Base-by-base conservation (phyloP, 2,329 filamentous ascomycete species). In the Talaromyces sp. region DNA sequence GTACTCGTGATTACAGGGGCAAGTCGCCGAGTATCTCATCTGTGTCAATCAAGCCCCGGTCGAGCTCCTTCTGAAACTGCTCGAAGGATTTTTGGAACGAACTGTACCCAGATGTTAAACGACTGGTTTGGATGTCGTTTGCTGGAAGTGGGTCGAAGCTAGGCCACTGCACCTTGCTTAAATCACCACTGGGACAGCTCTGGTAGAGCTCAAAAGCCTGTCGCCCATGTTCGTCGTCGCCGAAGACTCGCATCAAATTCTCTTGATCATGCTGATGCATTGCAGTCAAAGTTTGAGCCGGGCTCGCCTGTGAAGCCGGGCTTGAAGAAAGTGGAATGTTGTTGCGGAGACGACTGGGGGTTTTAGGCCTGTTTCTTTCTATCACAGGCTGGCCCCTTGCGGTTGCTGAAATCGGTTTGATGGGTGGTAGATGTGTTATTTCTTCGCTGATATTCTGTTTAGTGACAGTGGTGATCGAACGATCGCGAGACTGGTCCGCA, bases 271-370 rank as follows among this genome's bases (percentile, higher is more conserved):
- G 39, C 16, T 42, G 31, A 21, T 50, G 31, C 44, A 37, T 42
- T 31, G 23, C 37, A 42, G 35, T 21, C 21, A n/a, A 37, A 25
- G 33, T 33, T 33, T 42, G 35, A 33, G 23, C 16, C 7, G 61
- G 57, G 39, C 48, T 56, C 2, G 56, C 28, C 11, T 62, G 60
- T 11, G 60, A 61, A 5, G 42, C 14, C 11, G 61, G 61, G 14
- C 61, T 63, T 5, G 61, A 63, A 16, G 65, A 64, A 35, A 62
- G 63, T n/a, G 67, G 66, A 46, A 69, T 67, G n/a, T 73, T 66
- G 48, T 75, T 72, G 48, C 77, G 75, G 42, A 80, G 73, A 5
- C 76, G 71, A 64, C 77, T 79, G 3, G 77, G 76, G 5, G 72
- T 75, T 64, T 76, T 77, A 0, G 79, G 78, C 52, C 76, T 77